A percentile compares a stretch with the other conserved stretches of the same genome.
These are phyloP conservation scores for Geosmithia morbida DNA, from an alignment of 2,329 filamentous ascomycete species.

Conservation along the genomic window DNA sequence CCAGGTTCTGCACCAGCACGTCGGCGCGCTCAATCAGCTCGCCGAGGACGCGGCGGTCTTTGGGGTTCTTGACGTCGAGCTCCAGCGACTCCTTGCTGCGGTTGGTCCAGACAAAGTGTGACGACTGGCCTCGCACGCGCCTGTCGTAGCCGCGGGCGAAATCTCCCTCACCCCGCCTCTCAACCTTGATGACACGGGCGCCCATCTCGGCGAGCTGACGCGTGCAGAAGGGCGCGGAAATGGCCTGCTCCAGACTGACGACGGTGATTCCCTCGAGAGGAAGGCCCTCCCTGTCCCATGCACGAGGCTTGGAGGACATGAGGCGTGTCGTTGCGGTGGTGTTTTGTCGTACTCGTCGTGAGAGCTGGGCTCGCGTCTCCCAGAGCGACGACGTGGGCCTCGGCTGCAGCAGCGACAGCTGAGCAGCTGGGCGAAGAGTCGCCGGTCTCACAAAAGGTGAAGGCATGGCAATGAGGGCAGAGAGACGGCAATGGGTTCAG, in stretches of 20 bases:
- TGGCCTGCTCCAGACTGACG: slow-evolving; percentile 37
- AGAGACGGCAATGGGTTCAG: neutral
- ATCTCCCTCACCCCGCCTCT: slow-evolving; percentile 34
- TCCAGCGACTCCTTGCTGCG: slow-evolving; percentile 38
- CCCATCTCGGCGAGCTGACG: slow-evolving; percentile 38
- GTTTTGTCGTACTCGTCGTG: neutral
- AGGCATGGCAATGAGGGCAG: neutral
- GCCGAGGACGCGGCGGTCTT: slow-evolving; percentile 26
- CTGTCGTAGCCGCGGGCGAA: slow-evolving; percentile 36
- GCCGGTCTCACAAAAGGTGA: neutral
- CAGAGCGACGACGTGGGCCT: neutral
- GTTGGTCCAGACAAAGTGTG: slow-evolving; percentile 42
- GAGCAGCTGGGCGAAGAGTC: neutral
- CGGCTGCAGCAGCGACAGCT: neutral
- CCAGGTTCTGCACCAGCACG: slow-evolving; percentile 38
- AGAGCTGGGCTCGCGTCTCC: neutral
- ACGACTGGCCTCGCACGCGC: slow-evolving; percentile 31
- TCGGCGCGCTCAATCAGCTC: slow-evolving; percentile 28
- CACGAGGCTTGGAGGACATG: neutral
- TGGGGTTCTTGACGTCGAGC: slow-evolving; percentile 28
- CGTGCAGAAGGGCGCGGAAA: slow-evolving; percentile 39
- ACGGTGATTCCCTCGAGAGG: slow-evolving; percentile 29
- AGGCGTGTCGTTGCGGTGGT: neutral
- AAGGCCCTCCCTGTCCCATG: neutral
- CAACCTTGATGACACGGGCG: slow-evolving; percentile 39